Evolutionary conservation across 1,284 basidiomycete genomes (phyloP), one percentile per base, ranked within the genome.

Genomic region (Vanrija sp.): DNA sequence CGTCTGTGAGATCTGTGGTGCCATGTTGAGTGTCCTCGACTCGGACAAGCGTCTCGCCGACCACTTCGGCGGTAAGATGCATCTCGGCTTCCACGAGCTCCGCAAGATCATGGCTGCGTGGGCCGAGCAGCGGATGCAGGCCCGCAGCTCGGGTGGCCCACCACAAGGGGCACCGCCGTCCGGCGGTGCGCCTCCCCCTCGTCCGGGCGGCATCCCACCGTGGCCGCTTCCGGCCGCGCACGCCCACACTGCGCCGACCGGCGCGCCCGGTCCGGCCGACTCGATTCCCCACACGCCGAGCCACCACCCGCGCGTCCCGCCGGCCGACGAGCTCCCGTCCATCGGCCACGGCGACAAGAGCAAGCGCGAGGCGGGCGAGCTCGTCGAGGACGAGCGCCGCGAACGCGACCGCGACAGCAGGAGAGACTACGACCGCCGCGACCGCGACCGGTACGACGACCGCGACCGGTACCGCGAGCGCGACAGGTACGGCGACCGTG

Each of bases 1-100:
- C 63, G 96, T 99, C 25, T 98, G 96, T 80, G 96, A 99, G 79
- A 94, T 98, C 40, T 99, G 96, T 76, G 96, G 96, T 70, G 96
- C 96, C 19, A 98, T 98, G 80, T 82, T 99, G 46, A 96, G 91
- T 34, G 91, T 98, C 28, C 83, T 98, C 57, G 96, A 99, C 78
- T 98, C 94, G 60, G 96, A 99, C 80, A 87, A 96, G 75, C 91
- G 96, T 75, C 81, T 99, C 62, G 96, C 96, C 49, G 96, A 99
- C 80, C 96, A 99, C 78, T 99, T 99, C 79, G 96, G 96, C 78
- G 96, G 96, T 67, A 98, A 98, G 93, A 96, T 98, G 92, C 96
- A 98, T 80, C 78, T 98, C 68, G 96, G 96, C 10, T 99, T 98
- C 78, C 91, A 97, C 74, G 93, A 98, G 78, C 81, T 99, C 62